Conservation (phyloP, 2,329 filamentous ascomycete genomes). For the Fusarium sp. region DNA sequence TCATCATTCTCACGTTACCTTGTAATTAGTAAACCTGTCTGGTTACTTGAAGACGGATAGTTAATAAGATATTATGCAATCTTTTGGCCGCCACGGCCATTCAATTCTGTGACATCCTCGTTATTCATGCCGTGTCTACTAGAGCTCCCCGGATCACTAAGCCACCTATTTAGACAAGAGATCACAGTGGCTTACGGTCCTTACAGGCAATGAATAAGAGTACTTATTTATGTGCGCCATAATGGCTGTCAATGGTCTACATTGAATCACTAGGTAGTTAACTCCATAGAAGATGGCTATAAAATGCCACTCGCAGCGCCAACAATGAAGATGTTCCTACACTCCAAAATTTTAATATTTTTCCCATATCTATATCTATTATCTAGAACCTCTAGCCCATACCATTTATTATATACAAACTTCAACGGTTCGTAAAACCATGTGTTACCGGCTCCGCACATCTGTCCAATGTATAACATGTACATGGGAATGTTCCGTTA, state of each 20-base stretch:
- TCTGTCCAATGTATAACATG: not conserved
- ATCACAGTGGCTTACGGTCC: not conserved
- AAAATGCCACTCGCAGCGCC: not conserved
- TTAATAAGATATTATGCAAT: not conserved
- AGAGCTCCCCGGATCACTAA: not conserved
- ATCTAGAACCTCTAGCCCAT: not conserved
- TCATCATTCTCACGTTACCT: fast-evolving
- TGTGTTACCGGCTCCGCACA: not conserved
- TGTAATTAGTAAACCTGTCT: fast-evolving
- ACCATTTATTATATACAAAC: fast-evolving
- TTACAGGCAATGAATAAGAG: not conserved
- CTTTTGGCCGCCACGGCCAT: not conserved
- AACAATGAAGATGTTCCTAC: too few relatives aligned
- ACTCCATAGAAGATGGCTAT: not conserved
- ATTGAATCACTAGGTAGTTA: not conserved
- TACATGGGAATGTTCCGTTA: not conserved
- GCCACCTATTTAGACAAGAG: not conserved
- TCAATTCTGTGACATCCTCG: not conserved
- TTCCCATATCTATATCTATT: not conserved
- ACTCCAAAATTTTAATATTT: too few relatives aligned
- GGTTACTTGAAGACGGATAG: fast-evolving
- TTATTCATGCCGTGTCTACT: not conserved
- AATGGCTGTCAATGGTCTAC: fast-evolving
- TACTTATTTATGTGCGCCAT: not conserved
- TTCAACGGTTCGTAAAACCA: fast-evolving